Base-by-base conservation (phyloP, 345 rosid species). In the Gossypioides kirkii region DNA sequence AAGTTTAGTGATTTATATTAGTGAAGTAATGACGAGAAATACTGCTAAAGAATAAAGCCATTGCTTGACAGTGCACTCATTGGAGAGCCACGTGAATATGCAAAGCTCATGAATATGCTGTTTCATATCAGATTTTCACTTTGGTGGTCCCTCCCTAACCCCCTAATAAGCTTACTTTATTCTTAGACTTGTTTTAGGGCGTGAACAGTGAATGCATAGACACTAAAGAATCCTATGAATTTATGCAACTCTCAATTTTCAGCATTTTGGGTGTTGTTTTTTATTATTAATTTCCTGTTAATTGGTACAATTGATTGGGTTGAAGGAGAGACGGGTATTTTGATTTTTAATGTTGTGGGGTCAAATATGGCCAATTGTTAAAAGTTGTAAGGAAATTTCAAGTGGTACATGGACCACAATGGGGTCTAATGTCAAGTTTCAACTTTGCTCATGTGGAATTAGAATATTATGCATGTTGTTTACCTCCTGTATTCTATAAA, bases 71-170 rank as follows among this genome's bases (percentile, higher is more conserved):
- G 10, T 23, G 69, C 71, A 59, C 77, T 79, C 65, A 58, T n/a
- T 52, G 71, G 75, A 8, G 23, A 53, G 72, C 79, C 82, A 73
- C 72, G 75, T 79, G 77, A 79, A 59, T 20, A 62, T 73, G 13
- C 62, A 66, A 17, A 62, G 75, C 20, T 71, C 43, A 61, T 73
- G 69, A 49, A 26, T 13, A n/a, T 14, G 61, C 45, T 61, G 69
- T 22, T 75, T 23, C 53, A 72, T 26, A 20, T 72, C 64, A 14
- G 64, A 71, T 22, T 32, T 56, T 61, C 8, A 56, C 61, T 56
- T 56, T 56, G 61, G 17, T 56, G 61, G 61, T 3, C 32, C 61
- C 61, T 7, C 61, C 1, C 22, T 3, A 11, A 25, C 14, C 8
- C 14, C n/a, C 25, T 7, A 53, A 53, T 53, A 53, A 53, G n/a